Base-by-base conservation (phyloP, 176 grass and related monocot genomes). In the Cenchrus purpureus region DNA sequence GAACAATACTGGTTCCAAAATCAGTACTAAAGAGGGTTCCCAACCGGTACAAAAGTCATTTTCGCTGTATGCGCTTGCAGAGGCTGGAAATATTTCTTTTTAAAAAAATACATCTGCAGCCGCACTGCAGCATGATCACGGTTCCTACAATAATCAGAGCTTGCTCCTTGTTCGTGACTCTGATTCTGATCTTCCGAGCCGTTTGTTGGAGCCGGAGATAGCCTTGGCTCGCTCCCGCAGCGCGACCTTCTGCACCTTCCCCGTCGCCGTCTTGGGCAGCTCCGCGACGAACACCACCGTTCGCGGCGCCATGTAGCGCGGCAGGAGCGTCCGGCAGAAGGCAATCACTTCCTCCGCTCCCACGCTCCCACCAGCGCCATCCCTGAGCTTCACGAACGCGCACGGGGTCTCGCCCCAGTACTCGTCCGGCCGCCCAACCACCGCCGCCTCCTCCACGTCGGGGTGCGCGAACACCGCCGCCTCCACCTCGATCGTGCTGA, bases 401-500 rank as follows among this genome's bases (percentile, higher is more conserved):
- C 91, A 88, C 5, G 91, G 91, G 19, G 86, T 94, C 85, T 91
- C 89, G 70, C 89, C 92, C 92, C 92, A 94, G 75, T 82, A 87
- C 37, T 91, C 78, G 61, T 94, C 89, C 2, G 92, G 86, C 49
- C 86, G 74, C 25, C 76, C 92, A 2, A 94, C 92, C 1, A 91
- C 92, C 10, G 89, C 92, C 0, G 80, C 86, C 42, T 94, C 92
- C 0, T 77, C 53, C 51, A 94, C 89, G 2, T 80, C 84, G 37
- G 89, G 88, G 74, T 94, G 89, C 32, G 76, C 52, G 57, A 69
- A 94, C 5, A 94, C 71, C 45, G 72, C 83, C 1, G 86, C 81
- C 69, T 94, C 92, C 22, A 94, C 86, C 76, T 91, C 89, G 15
- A 91, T 85, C 11, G 76, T 85, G 86, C 92, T 94, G 68, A 91